A percentile compares a stretch with the other conserved stretches of the same genome.
These are phyloP conservation scores for Aspergillus sp. DNA, from an alignment of 2,329 filamentous ascomycete genomes.

Conservation along the genomic window DNA sequence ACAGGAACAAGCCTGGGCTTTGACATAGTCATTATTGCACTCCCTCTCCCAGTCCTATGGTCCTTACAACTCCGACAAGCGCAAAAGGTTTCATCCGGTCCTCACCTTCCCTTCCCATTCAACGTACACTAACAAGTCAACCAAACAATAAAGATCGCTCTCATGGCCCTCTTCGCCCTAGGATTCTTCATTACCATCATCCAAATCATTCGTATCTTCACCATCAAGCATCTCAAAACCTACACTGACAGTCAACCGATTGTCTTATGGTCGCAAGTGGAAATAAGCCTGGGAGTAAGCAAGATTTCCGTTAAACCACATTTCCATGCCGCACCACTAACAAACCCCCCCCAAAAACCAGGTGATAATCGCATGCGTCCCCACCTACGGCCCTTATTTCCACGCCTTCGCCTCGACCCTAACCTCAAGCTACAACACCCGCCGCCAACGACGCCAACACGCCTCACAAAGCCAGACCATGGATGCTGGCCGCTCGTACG, in stretches of 20 bases:
- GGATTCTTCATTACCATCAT: conserved; percentile 56
- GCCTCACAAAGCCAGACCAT: neutral
- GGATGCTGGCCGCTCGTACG: neutral
- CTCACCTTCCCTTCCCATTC: neutral
- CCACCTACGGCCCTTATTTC: conserved; percentile 49
- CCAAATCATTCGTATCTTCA: conserved; percentile 55
- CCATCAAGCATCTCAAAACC: conserved; percentile 48
- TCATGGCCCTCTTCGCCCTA: conserved; percentile 50
- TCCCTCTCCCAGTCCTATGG: conserved; percentile 29
- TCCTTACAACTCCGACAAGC: conserved; percentile 18
- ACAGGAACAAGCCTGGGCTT: conserved; percentile 26
- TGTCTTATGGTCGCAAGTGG: conserved; percentile 52
- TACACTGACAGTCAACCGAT: conserved; percentile 49
- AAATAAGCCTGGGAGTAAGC: conserved; percentile 46
- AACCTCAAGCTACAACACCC: conserved; percentile 16
- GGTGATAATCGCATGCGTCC: conserved; percentile 46
- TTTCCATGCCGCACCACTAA: neutral
- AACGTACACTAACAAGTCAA: neutral
- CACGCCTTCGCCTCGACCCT: conserved; percentile 23
- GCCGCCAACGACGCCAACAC: conserved; percentile 8
- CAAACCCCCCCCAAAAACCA: conserved; percentile 2
- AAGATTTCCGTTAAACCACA: neutral
- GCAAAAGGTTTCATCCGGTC: conserved; percentile 19
- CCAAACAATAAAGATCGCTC: conserved; percentile 37
- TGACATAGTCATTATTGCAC: conserved; percentile 28